Base-by-base conservation (phyloP, 192 early-diverging fungal genomes). In the Diversispora eburnea region DNA sequence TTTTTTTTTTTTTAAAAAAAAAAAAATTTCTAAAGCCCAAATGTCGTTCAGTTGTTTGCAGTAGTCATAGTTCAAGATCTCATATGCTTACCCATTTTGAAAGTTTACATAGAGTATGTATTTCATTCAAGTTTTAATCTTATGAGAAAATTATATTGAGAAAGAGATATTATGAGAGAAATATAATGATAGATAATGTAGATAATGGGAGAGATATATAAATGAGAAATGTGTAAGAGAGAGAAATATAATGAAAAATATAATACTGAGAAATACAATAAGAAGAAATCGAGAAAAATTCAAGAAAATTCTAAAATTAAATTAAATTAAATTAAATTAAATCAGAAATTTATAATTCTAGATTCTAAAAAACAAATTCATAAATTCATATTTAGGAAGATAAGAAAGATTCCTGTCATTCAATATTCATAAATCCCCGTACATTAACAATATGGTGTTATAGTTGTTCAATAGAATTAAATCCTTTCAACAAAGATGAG, bases 391-490 rank as follows among this genome's bases (percentile, higher is more conserved):
- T 7, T 20, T n/a, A 67, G 66, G 47, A 67, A 52, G 49, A 67
- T 67, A 25, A 42, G 47, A 75, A 74, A n/a, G 76, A 82, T 59
- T 61, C 77, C 10, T 79, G 76, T 49, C 80, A 82, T 66, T 78
- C 77, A 22, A 70, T 82, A 45, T 82, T 73, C 41, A 68, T 79
- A 55, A 82, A 82, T 45, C 80, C 80, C 55, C 76, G 77, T 42
- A 70, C 80, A 1, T 68, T 82, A 58, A 79, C 72, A 3, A 77
- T 82, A 52, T 79, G 59, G 57, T 82, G 80, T 60, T 74, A 77
- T 60, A 63, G 55, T n/a, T 82, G 80, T 58, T 69, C 72, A n/a
- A 71, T 57, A 45, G 80, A 75, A 42, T 55, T 82, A 47, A 78
- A 82, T 55, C 80, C 80, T 25, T 79, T 82, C 33, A 57, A 48